Evolutionary conservation across 2,329 filamentous ascomycete species (phyloP), one percentile per base, ranked within the genome.

Genomic region (Leptodontidium sp.): DNA sequence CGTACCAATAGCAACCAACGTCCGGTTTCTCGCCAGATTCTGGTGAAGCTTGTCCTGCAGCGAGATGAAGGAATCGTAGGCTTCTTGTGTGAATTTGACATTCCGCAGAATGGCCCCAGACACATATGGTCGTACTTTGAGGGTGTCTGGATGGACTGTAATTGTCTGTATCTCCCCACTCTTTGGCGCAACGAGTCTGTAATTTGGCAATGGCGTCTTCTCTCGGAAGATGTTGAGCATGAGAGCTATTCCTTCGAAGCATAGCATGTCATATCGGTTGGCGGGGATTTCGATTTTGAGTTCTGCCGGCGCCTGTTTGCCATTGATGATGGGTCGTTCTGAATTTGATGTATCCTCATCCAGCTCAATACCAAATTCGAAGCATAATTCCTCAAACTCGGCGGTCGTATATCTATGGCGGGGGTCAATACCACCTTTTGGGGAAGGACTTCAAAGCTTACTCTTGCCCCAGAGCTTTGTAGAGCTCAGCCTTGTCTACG

Each of bases 251-350:
- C 95, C 95, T 84, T 98, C 96, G 83, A 97, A 97, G 83, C 95
- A 98, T 66, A 99, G 89, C 90, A 98, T 94, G 78, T 98, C 90
- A 82, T 90, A 94, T 83, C 93, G 90, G 83, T 98, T 98, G 78
- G 96, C 95, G 71, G 94, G 94, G 77, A 98, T 97, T 81, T 98
- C 95, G 79, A 99, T 98, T 86, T 98, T 98, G 78, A 98, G 88
- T 82, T 98, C 93, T 67, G 96, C 91, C 63, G 93, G 89, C 82
- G 97, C 93, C 81, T 97, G 92, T 75, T 91, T 88, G 79, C 91
- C 91, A 83, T 93, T 87, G 77, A 92, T 87, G 68, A 91, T 83
- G 40, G 92, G 92, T 58, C 93, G 86, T 73, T 93, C 89, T 68
- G 68, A 66, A 68, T 78, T 75, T 21, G 77, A 72, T 15, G 78